phyloP scores from a whole-genome alignment of 2,329 filamentous ascomycete genomes.

The Xylaria hypoxylon region DNA sequence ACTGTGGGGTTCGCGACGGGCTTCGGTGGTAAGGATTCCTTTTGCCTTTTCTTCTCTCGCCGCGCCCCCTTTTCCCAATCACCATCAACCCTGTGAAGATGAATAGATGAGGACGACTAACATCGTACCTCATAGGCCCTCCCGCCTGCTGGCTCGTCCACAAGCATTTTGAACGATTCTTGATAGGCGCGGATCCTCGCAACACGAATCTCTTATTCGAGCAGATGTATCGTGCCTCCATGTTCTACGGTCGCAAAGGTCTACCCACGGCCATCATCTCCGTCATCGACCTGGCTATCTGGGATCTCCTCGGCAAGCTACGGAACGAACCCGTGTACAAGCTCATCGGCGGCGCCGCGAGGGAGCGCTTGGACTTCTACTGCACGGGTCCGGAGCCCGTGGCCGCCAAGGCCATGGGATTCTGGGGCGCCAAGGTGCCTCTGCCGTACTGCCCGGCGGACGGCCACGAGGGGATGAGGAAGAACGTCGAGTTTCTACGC shows the following conservation, averaged over 20 bases:
- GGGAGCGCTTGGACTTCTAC: conserved; percentile 88
- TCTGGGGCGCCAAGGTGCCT: conserved; percentile 90
- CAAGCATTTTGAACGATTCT: conserved; percentile 92
- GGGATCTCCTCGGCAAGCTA: conserved; percentile 92
- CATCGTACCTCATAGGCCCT: conserved; percentile 67
- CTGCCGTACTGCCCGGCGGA: conserved; percentile 91
- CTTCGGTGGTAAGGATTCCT: conserved; percentile 73
- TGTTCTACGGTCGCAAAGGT: conserved; percentile 97
- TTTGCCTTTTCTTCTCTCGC: background rate
- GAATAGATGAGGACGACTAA: conserved; percentile 13
- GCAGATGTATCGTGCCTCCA: conserved; percentile 94
- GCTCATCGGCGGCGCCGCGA: conserved; percentile 90
- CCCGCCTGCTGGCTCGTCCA: conserved; percentile 94
- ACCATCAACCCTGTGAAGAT: background rate
- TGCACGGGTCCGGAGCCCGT: conserved; percentile 90
- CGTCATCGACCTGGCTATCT: conserved; percentile 91
- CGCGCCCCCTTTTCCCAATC: background rate
- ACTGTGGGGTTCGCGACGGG: conserved; percentile 95
- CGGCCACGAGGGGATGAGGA: conserved; percentile 81
- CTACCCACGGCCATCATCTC: conserved; percentile 91
- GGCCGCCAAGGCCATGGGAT: conserved; percentile 85
- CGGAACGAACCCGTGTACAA: conserved; percentile 94
- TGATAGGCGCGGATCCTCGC: conserved; percentile 87
- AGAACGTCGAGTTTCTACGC: conserved; percentile 90
- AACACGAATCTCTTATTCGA: conserved; percentile 94